A percentile compares a stretch with the other conserved stretches of the same genome.
phyloP scores from a whole-genome alignment of 495 filamentous ascomycete genomes.

The Neurospora sp. region DNA sequence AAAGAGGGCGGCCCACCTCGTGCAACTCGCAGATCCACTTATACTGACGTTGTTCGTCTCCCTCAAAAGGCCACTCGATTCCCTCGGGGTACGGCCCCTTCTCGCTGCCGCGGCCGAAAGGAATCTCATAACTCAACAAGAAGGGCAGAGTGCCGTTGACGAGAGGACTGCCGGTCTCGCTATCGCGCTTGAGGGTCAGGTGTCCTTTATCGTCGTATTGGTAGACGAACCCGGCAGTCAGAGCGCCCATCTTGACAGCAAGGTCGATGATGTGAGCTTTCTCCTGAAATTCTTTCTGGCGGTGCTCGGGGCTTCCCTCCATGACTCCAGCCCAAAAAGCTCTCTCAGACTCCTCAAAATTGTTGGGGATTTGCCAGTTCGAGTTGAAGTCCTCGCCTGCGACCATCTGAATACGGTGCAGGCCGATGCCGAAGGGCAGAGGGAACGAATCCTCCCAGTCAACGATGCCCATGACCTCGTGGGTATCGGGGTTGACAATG shows the following conservation, averaged over 20 bases:
- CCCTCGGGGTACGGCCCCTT: background rate
- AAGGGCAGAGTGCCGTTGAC: background rate
- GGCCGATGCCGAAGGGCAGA: constrained; percentile 24
- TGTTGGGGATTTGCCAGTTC: background rate
- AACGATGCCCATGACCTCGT: constrained; percentile 26
- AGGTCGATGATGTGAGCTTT: background rate
- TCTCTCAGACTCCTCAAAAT: background rate
- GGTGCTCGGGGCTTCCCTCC: background rate
- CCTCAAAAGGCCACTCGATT: background rate
- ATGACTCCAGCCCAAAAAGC: background rate
- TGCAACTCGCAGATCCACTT: background rate
- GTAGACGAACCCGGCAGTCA: background rate
- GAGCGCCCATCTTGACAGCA: background rate
- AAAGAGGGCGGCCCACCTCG: background rate
- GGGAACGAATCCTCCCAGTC: constrained; percentile 25
- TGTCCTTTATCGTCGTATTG: background rate
- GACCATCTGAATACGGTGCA: constrained; percentile 13
- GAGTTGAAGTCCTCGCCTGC: background rate
- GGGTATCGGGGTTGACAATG: constrained; percentile 19
- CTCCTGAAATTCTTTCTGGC: background rate
- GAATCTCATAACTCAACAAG: background rate
- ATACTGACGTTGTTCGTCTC: background rate
- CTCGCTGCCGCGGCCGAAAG: background rate
- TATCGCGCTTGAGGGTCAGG: background rate
- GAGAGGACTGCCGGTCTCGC: background rate